These are phyloP conservation scores for Hirschioporus abietinus DNA, from an alignment of 768 basidiomycete genomes.

Conservation along the genomic window DNA sequence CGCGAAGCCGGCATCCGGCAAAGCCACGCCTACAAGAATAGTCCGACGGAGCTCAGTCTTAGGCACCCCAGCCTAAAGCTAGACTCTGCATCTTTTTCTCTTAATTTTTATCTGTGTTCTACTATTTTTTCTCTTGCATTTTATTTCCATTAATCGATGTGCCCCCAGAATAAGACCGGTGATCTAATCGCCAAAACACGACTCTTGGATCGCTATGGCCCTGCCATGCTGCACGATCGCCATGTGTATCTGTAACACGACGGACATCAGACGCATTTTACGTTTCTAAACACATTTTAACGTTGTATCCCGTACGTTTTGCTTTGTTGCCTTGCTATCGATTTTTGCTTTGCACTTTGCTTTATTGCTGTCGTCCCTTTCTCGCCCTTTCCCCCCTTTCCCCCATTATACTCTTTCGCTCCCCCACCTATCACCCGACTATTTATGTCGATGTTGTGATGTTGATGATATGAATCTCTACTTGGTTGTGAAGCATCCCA, in stretches of 20 bases:
- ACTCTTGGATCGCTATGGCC: not conserved
- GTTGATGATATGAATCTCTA: not conserved
- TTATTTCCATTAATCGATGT: not conserved
- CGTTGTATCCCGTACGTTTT: not conserved
- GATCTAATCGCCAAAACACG: not conserved
- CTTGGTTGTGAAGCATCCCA: not conserved
- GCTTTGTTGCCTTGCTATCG: not conserved
- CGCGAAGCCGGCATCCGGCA: not conserved
- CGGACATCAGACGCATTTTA: not conserved
- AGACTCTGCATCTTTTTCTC: not conserved
- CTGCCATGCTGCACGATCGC: not conserved
- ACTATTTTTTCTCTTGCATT: not conserved
- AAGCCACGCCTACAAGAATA: not conserved
- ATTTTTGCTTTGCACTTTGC: not conserved
- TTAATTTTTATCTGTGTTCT: not conserved
- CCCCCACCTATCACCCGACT: not conserved
- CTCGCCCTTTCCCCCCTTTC: not conserved
- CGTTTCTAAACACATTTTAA: not conserved
- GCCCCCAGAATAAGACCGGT: not conserved
- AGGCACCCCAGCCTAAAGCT: not conserved
- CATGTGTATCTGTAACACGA: not conserved
- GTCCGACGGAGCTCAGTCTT: not conserved
- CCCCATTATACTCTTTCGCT: not conserved
- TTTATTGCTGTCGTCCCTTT: not conserved
- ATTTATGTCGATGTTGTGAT: slow-evolving; percentile 1